Percentiles rank a stretch among this genome's conserved stretches.
These are phyloP conservation scores for Aspergillus novoparasiticus DNA, from an alignment of 2,329 filamentous ascomycete species.

Conservation along the genomic window DNA sequence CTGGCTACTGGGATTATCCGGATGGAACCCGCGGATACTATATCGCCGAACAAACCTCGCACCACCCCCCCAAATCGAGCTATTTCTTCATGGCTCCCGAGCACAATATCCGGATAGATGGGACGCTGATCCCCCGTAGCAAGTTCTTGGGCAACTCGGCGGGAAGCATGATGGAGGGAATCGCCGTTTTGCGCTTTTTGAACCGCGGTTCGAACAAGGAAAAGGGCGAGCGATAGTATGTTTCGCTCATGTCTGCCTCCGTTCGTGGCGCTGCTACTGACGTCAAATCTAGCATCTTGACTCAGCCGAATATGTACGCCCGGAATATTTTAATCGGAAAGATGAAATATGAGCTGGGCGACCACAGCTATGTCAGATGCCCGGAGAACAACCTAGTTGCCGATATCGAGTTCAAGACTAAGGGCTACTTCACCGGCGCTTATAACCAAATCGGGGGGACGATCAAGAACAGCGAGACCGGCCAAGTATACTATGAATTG, in stretches of 20 bases:
- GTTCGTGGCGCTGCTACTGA: constrained; percentile 8
- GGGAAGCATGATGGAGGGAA: constrained; percentile 97
- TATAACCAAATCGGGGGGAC: constrained; percentile 94
- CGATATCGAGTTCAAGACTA: constrained; percentile 97
- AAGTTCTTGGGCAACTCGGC: constrained; percentile 97
- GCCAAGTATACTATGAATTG: constrained; percentile 85
- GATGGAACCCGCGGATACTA: constrained; percentile 89
- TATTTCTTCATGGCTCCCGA: constrained; percentile 98
- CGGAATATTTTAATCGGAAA: constrained; percentile 96
- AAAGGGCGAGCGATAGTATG: constrained; percentile 83
- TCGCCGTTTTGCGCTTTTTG: constrained; percentile 79
- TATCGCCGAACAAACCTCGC: constrained; percentile 95
- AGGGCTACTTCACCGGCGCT: constrained; percentile 93
- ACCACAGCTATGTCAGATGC: constrained; percentile 90
- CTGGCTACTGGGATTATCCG: constrained; percentile 91
- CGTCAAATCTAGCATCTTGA: constrained; percentile 67
- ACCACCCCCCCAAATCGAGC: constrained; percentile 97
- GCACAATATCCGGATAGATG: constrained; percentile 92
- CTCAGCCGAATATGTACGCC: constrained; percentile 99
- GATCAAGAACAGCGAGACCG: constrained; percentile 85
- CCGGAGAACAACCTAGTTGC: constrained; percentile 83
- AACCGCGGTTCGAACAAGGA: constrained; percentile 69
- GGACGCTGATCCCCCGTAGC: constrained; percentile 90
- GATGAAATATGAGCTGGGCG: constrained; percentile 98
- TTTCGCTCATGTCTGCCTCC: constrained; percentile 19